Evolutionary conservation across 2,329 filamentous ascomycete species (phyloP).

Genomic region (Aotearoamyces nothofagi): DNA sequence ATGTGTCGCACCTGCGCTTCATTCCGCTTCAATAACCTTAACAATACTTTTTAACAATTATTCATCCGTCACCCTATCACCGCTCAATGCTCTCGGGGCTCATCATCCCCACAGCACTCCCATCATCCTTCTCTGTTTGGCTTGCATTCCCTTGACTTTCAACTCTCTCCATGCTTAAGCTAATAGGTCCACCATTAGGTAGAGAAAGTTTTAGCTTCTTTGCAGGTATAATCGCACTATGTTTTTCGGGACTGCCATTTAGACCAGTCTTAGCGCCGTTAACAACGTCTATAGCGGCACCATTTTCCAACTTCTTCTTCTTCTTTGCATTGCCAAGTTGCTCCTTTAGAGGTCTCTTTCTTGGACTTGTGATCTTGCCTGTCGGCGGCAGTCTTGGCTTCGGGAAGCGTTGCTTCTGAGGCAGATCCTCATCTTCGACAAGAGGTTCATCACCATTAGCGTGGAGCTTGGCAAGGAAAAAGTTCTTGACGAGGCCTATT

Average conservation of each 20-base stretch:
- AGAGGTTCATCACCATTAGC: constrained; percentile 71
- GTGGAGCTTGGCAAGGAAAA: constrained; percentile 80
- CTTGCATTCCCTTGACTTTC: constrained; percentile 36
- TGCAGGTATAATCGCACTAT: constrained; percentile 23
- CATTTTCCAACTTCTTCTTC: constrained; percentile 62
- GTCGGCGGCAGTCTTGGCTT: constrained; percentile 45
- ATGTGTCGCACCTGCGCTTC: no score
- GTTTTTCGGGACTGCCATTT: constrained; percentile 23
- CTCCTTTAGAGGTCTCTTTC: constrained; percentile 70
- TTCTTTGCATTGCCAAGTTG: constrained; percentile 76
- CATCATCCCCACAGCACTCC: constrained; percentile 61
- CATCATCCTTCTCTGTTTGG: constrained; percentile 51
- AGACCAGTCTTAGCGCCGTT: constrained; percentile 15
- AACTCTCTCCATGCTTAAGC: constrained; percentile 45
- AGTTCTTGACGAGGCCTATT: constrained; percentile 79
- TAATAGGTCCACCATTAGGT: constrained; percentile 15
- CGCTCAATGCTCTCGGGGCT: constrained; percentile 53
- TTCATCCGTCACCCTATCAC: constrained; percentile 3
- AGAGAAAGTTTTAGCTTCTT: constrained; percentile 35
- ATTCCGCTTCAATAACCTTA: no score
- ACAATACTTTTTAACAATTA: no score
- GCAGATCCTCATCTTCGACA: constrained; percentile 87
- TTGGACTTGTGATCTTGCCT: constrained; percentile 74
- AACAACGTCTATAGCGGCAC: constrained; percentile 19
- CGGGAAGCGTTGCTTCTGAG: constrained; percentile 69